These are phyloP conservation scores for Zasmidium angulare DNA, from an alignment of 2,329 filamentous ascomycete species.

Conservation along the genomic window DNA sequence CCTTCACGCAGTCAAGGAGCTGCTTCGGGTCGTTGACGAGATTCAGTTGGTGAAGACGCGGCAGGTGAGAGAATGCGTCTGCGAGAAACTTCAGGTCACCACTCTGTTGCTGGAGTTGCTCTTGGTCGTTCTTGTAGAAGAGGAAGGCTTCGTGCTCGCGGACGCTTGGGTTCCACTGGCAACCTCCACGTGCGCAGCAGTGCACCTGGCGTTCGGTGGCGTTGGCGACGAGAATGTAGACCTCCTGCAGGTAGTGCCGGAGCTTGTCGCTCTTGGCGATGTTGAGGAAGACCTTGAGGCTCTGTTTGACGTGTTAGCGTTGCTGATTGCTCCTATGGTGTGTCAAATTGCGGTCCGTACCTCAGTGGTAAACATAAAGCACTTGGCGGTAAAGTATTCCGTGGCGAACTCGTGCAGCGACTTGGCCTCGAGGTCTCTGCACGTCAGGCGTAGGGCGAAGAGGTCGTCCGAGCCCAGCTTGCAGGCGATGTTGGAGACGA, in stretches of 20 bases:
- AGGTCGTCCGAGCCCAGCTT: slow-evolving; percentile 31
- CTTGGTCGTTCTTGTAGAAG: slow-evolving; percentile 28
- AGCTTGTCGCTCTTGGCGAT: slow-evolving; percentile 28
- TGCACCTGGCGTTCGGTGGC: slow-evolving; percentile 20
- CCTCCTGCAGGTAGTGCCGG: slow-evolving; percentile 21
- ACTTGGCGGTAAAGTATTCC: slow-evolving; percentile 27
- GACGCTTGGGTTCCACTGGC: slow-evolving; percentile 20
- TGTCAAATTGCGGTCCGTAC: slow-evolving; percentile 19
- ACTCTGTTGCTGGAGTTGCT: slow-evolving; percentile 18
- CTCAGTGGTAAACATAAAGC: slow-evolving; percentile 27
- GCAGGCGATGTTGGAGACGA: slow-evolving; percentile 28
- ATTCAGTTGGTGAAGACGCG: slow-evolving; percentile 13
- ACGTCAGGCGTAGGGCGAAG: slow-evolving; percentile 27
- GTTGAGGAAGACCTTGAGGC: slow-evolving; percentile 24
- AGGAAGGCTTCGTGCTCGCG: slow-evolving; percentile 29
- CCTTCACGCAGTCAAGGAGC: slow-evolving; percentile 1
- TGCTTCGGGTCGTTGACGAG: slow-evolving; percentile 14
- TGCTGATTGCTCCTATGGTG: not conserved
- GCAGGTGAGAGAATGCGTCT: slow-evolving; percentile 26
- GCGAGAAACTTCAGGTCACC: slow-evolving; percentile 22
- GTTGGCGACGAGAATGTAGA: slow-evolving; percentile 25
- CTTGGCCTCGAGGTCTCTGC: slow-evolving; percentile 26
- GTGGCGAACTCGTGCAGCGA: slow-evolving; percentile 30
- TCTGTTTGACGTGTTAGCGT: slow-evolving; percentile 2
- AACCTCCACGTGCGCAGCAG: slow-evolving; percentile 13